A percentile compares a stretch with the other conserved stretches of the same genome.
Evolutionary conservation across 2,329 filamentous ascomycete genomes (phyloP).

Genomic region (Alternaria gaisen): DNA sequence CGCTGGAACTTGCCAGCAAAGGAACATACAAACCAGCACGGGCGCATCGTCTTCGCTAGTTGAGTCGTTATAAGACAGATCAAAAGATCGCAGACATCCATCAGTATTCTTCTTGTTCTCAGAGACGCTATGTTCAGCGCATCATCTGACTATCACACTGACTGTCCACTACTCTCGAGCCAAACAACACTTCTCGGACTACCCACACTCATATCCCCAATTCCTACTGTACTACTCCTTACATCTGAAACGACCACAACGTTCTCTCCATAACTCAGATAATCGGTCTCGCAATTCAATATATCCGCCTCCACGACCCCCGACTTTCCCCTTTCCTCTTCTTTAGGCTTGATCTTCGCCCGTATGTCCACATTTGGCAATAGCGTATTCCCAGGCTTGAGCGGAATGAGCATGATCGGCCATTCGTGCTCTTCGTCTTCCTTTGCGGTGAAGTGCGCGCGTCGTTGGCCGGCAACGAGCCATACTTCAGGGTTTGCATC

Average conservation of each 20-base stretch:
- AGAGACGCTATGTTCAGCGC: background rate
- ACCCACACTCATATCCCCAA: conserved; percentile 40
- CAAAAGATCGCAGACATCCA: background rate
- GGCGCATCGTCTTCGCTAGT: background rate
- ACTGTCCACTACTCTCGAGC: conserved; percentile 33
- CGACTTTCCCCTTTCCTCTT: conserved; percentile 30
- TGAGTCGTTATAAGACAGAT: background rate
- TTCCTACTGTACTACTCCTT: conserved; percentile 66
- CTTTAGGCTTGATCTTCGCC: conserved; percentile 58
- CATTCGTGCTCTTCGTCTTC: conserved; percentile 63
- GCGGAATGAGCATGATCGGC: conserved; percentile 78
- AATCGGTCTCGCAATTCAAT: conserved; percentile 78
- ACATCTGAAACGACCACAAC: conserved; percentile 78
- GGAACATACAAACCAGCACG: background rate
- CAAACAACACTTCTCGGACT: conserved; percentile 38
- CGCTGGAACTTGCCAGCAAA: no score
- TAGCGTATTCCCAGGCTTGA: conserved; percentile 79
- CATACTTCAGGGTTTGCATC: conserved; percentile 77
- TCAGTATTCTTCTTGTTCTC: background rate
- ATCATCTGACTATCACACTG: background rate
- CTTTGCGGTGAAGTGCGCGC: conserved; percentile 74
- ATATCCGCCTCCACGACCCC: conserved; percentile 27
- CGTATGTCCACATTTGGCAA: conserved; percentile 83
- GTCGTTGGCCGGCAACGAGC: conserved; percentile 83
- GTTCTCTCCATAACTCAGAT: conserved; percentile 78